Percentiles rank a stretch among this genome's conserved stretches.
Conservation (phyloP, 257 asterid species). For the Solanum chmielewskii region DNA sequence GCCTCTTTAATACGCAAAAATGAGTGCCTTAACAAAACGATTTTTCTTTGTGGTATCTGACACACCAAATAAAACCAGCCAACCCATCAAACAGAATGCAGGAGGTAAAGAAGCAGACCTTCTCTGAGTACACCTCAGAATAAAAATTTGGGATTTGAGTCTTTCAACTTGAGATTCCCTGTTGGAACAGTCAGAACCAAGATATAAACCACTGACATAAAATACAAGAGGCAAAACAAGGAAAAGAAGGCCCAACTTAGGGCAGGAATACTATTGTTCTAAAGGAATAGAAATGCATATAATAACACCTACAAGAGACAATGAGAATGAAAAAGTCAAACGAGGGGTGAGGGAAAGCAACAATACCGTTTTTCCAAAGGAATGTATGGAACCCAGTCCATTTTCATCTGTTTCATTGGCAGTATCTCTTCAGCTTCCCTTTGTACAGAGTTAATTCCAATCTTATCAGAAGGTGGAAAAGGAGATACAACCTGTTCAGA, state of each 20-base stretch:
- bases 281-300: neutral
- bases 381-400: slow-evolving; percentile 97
- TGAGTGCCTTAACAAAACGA: neutral
- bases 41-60: neutral
- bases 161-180: slow-evolving; percentile 95
- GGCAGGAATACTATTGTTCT: neutral
- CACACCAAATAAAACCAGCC: neutral
- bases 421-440: slow-evolving; percentile 87
- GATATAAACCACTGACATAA: neutral
- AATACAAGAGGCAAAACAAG: neutral
- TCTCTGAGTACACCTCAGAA: slow-evolving; percentile 79
- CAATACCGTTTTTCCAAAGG: slow-evolving; percentile 69
- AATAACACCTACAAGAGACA: neutral
- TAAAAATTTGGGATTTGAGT: slow-evolving; percentile 73
- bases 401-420: slow-evolving; percentile 97
- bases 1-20: neutral
- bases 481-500: slow-evolving; percentile 72
- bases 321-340: neutral
- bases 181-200: neutral
- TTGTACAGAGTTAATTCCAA: slow-evolving; percentile 92
- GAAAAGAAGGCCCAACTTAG: neutral
- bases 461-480: slow-evolving; percentile 97
- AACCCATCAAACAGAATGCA: neutral
- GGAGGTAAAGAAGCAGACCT: slow-evolving; percentile 33
- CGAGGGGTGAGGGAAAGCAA: neutral